phyloP scores from a whole-genome alignment of 2,329 filamentous ascomycete genomes.

The Penicillium psychrosexuale region DNA sequence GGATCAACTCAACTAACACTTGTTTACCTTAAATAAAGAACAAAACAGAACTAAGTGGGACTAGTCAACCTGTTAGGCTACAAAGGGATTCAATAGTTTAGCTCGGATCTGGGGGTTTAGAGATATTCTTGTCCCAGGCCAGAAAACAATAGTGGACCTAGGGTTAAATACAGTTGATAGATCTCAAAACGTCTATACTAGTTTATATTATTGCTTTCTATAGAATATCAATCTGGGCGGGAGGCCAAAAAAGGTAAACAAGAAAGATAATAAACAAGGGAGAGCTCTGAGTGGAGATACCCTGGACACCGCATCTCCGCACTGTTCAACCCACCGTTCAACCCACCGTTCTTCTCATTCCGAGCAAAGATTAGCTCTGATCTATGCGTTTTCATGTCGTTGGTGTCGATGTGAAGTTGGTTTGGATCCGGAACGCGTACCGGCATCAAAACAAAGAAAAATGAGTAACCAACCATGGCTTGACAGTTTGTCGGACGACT shows the following conservation, averaged over 20 bases:
- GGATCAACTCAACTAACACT: no score
- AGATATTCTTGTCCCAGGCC: not conserved
- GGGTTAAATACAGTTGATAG: constrained; percentile 1
- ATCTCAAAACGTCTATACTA: not conserved
- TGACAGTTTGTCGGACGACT: constrained; percentile 45
- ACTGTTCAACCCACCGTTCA: constrained; percentile 8
- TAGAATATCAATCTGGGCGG: not conserved
- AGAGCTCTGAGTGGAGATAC: constrained; percentile 6
- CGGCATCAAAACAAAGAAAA: constrained; percentile 24
- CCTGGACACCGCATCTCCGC: constrained; percentile 7
- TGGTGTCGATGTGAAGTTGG: not conserved
- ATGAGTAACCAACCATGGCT: constrained; percentile 44
- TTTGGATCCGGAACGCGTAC: constrained; percentile 3
- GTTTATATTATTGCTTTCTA: not conserved
- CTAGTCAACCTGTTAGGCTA: not conserved
- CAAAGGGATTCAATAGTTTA: not conserved
- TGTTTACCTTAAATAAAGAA: not conserved
- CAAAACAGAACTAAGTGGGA: not conserved
- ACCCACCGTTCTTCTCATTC: not conserved
- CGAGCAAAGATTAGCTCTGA: not conserved
- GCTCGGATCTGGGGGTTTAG: not conserved
- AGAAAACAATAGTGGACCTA: not conserved
- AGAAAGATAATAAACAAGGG: constrained; percentile 10
- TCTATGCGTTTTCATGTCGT: constrained; percentile 3
- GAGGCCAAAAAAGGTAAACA: not conserved